Base-by-base conservation (phyloP, 208 protist genomes). In the Porcisia hertigi region DNA sequence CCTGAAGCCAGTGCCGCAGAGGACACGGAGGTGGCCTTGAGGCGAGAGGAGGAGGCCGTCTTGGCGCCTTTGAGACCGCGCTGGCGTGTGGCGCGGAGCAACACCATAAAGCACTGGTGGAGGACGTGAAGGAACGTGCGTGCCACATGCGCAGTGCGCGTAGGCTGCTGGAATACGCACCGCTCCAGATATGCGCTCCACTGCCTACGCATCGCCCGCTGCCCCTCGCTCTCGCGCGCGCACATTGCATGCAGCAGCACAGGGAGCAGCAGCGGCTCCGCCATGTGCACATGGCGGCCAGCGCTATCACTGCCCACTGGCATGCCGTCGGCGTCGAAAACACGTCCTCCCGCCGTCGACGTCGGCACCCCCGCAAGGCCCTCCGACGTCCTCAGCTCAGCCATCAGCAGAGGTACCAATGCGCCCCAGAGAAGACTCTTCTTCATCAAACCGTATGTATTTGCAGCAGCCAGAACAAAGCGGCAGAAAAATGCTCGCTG, bases 181-280 rank as follows among this genome's bases (percentile, higher is more conserved):
- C 20, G 30, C 52, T 88, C 80, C 18, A 95, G 77, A 18, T 60
- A 39, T 18, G 62, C 30, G 0, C 79, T 86, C 91, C 91, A 95
- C 47, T 49, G 59, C 6, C 12, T 30, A 11, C 91, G 88, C 47
- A 79, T 52, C 6, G 45, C 69, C 0, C 87, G 88, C 39, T 84
- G 80, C 14, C 72, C 70, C n/a, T 87, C 81, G 53, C 66, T 89
- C 75, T 95, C 88, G 5, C 66, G 76, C 53, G 78, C 41, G 39
- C 92, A 81, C 81, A 95, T 79, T 3, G 85, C 58, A 67, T 95
- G 91, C 30, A 88, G 78, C n/a, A 93, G 69, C 12, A 86, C 70
- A n/a, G 88, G 71, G 16, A 83, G 81, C 16, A 95, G 63, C 58
- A 91, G 72, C 14, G 45, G 59, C 65, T 82, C 87, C 36, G 75